Evolutionary conservation across 2,329 filamentous ascomycete species (phyloP).

Genomic region (Alternaria triticina): DNA sequence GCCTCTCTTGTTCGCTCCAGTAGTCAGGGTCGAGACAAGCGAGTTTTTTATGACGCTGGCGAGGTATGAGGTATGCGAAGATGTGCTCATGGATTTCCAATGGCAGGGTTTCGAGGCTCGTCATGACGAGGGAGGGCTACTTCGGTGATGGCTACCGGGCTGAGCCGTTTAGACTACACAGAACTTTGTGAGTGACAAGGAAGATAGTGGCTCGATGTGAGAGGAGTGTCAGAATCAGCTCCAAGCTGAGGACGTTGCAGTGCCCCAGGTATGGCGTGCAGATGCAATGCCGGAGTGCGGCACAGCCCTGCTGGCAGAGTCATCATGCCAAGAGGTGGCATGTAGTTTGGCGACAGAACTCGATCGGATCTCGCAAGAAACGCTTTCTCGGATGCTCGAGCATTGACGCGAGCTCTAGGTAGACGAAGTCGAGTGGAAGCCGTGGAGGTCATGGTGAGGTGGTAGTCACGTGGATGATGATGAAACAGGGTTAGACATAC

Average conservation of each 20-base stretch:
- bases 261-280: not conserved
- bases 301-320: not conserved
- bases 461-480: constrained; percentile 9
- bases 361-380: not conserved
- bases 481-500: constrained; percentile 13
- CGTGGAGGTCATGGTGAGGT: not conserved
- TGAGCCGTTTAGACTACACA: not conserved
- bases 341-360: not conserved
- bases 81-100: not conserved
- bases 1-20: not conserved
- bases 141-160: not conserved
- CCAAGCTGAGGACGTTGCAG: not conserved
- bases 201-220: not conserved
- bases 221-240: not conserved
- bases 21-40: not conserved
- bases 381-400: not conserved
- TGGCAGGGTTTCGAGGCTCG: not conserved
- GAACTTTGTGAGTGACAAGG: not conserved
- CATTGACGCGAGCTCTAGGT: not conserved
- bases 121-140: not conserved
- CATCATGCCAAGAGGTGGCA: not conserved
- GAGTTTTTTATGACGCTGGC: not conserved
- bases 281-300: not conserved
- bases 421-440: not conserved
- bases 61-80: not conserved